phyloP scores from a whole-genome alignment of 176 grass and related monocot species.

The Puya raimondii region DNA sequence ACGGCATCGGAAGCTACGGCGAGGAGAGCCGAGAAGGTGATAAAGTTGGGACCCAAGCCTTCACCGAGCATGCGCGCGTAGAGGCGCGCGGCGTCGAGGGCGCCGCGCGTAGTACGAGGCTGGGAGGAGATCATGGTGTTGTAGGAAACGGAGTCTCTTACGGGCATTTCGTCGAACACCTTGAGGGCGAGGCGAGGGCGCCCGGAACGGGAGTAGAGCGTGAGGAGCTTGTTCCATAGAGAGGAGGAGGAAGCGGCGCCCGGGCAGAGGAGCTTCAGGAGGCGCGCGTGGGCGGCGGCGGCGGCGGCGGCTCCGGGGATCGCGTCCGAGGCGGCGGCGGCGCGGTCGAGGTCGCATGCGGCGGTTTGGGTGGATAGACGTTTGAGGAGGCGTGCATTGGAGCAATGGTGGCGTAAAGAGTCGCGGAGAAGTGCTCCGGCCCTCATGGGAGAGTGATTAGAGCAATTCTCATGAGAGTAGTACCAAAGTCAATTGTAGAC shows the following conservation, averaged over 20 bases:
- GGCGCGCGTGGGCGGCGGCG: constrained; percentile 8
- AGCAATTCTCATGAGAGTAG: too few relatives aligned
- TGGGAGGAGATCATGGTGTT: constrained; percentile 27
- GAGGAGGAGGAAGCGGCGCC: background rate
- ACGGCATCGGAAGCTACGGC: background rate
- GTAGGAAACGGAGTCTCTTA: constrained; percentile 25
- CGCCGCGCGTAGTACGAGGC: background rate
- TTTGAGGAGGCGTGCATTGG: background rate
- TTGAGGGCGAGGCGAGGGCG: background rate
- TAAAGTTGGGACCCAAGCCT: constrained; percentile 8
- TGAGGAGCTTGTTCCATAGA: constrained; percentile 29
- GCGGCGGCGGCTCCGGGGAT: background rate
- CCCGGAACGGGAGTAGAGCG: constrained; percentile 4
- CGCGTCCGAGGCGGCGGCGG: background rate
- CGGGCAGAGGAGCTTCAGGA: constrained; percentile 13
- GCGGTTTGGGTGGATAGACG: background rate
- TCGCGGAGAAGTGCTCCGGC: background rate
- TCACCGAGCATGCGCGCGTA: constrained; percentile 26
- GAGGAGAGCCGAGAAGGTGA: constrained; percentile 25
- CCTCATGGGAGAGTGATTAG: background rate
- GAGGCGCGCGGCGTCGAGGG: background rate
- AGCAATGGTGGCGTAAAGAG: background rate
- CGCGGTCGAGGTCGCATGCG: background rate
- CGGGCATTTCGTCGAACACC: constrained; percentile 41
- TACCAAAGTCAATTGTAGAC: too few relatives aligned